Evolutionary conservation across 331 rosid species (phyloP).

Genomic region (Cucumis variabilis): DNA sequence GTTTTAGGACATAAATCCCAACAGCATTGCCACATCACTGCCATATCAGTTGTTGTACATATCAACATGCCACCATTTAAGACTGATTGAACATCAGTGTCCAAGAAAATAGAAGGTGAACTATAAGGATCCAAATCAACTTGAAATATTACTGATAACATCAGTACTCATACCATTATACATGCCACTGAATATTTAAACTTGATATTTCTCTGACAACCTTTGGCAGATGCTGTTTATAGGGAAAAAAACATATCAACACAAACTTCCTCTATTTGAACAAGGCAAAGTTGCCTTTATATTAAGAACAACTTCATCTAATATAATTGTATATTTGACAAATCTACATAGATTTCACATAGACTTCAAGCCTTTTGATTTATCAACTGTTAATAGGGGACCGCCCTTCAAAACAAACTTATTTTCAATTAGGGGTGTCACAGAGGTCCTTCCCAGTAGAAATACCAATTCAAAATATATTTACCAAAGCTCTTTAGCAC

Average conservation of each 20-base stretch:
- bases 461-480: conserved; percentile 32
- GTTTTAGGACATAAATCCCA: no score
- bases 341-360: not conserved
- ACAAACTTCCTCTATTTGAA: conserved; percentile 2
- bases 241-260: conserved; percentile 11
- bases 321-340: not conserved
- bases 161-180: conserved; percentile 1
- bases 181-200: conserved; percentile 90
- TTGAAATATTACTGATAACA: conserved; percentile 65
- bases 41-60: conserved; percentile 48
- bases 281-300: not conserved
- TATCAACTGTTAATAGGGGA: not conserved
- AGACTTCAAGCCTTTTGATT: not conserved
- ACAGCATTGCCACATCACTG: conserved; percentile 66
- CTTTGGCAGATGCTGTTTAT: conserved; percentile 82
- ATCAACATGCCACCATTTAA: conserved; percentile 94
- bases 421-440: no score
- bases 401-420: no score
- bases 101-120: conserved; percentile 91
- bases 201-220: conserved; percentile 94
- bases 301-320: not conserved
- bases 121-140: conserved; percentile 99
- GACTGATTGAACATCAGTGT: conserved; percentile 95
- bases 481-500: no score
- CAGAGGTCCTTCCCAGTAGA: not conserved